Conservation (phyloP, 129 eudicot genomes). For the Centella asiatica region DNA sequence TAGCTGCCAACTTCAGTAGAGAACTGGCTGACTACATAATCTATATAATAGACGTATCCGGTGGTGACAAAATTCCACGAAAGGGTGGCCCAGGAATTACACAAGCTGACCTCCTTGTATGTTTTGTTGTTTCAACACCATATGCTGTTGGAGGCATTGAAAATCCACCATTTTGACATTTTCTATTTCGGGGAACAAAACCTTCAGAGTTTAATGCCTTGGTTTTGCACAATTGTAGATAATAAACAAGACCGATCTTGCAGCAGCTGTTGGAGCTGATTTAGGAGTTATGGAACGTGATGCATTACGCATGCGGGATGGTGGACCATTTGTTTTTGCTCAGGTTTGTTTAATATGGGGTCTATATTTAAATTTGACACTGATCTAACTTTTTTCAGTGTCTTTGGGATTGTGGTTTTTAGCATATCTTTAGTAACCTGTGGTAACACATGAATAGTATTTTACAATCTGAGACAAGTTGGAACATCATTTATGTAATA, state of each 20-base stretch:
- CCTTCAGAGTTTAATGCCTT: neutral
- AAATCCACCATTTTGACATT: neutral
- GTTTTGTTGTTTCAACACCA: constrained; percentile 2
- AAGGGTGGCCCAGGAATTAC: constrained; percentile 99
- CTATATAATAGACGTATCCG: constrained; percentile 94
- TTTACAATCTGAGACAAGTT: too few relatives aligned
- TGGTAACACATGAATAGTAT: too few relatives aligned
- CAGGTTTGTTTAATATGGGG: constrained; percentile 42
- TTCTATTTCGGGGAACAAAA: neutral
- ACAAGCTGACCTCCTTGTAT: constrained; percentile 96
- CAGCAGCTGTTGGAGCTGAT: constrained; percentile 95
- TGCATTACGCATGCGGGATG: constrained; percentile 92
- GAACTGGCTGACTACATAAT: constrained; percentile 94
- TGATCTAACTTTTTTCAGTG: neutral
- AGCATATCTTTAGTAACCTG: too few relatives aligned
- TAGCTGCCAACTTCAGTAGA: constrained; percentile 97
- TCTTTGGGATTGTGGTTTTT: too few relatives aligned
- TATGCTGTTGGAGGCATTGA: neutral
- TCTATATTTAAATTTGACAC: neutral
- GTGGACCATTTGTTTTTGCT: constrained; percentile 96
- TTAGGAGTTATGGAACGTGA: constrained; percentile 89
- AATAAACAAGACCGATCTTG: constrained; percentile 93
- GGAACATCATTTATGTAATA: too few relatives aligned
- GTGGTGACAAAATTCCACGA: constrained; percentile 92
- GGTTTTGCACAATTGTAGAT: constrained; percentile 36